Conservation (phyloP, 352 stramenopile genomes). For the Phytophthora pistaciae region DNA sequence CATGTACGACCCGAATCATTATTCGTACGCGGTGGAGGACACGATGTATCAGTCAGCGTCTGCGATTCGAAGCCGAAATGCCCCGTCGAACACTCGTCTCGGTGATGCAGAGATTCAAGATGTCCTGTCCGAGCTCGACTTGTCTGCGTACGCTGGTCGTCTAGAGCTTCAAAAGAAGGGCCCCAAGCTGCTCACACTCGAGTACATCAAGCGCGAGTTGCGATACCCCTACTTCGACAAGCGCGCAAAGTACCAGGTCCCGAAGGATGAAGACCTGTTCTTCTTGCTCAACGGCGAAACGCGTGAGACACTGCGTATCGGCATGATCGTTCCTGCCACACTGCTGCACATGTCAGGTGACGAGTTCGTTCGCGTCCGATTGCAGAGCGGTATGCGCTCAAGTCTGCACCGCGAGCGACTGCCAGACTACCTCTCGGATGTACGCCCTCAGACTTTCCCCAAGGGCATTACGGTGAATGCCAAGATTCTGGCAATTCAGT, state of each 20-base stretch:
- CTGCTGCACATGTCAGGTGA: constrained; percentile 86
- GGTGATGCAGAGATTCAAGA: constrained; percentile 89
- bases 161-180: constrained; percentile 93
- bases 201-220: constrained; percentile 91
- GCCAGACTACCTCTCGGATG: constrained; percentile 81
- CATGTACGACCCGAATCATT: constrained; percentile 92
- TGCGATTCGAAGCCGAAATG: constrained; percentile 78
- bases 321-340: constrained; percentile 90
- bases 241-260: constrained; percentile 84
- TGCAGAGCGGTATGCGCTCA: constrained; percentile 87
- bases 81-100: constrained; percentile 60
- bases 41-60: constrained; percentile 92
- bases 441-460: constrained; percentile 70
- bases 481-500: constrained; percentile 78
- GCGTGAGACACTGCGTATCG: constrained; percentile 76
- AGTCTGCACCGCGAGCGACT: constrained; percentile 80
- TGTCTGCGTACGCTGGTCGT: constrained; percentile 86
- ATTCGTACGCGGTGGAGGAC: constrained; percentile 91
- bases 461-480: constrained; percentile 91
- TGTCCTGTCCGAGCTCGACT: constrained; percentile 84
- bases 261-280: constrained; percentile 88
- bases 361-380: constrained; percentile 85
- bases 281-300: constrained; percentile 89
- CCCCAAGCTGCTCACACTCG: constrained; percentile 85
- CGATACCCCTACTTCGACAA: constrained; percentile 93